Percentiles rank a stretch among this genome's conserved stretches.
Conservation (phyloP, 2,329 filamentous ascomycete species). For the Ophiostoma ulmi region DNA sequence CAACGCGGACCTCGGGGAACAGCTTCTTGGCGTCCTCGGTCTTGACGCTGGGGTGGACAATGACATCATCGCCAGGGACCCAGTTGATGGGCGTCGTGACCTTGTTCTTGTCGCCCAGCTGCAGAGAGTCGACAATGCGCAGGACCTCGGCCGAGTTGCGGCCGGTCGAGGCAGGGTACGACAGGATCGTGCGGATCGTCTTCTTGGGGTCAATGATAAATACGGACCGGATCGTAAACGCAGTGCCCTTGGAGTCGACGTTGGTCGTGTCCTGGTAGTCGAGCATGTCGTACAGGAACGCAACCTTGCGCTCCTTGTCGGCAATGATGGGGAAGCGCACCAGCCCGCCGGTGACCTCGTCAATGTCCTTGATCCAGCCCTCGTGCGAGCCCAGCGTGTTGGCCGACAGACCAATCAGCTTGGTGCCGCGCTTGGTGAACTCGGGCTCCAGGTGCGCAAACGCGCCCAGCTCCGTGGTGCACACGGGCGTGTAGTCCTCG, state of each 20-base stretch:
- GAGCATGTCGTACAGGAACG: conserved; percentile 75
- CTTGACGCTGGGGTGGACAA: conserved; percentile 76
- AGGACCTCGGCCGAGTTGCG: conserved; percentile 76
- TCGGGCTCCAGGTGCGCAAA: conserved; percentile 86
- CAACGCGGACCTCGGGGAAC: conserved; percentile 69
- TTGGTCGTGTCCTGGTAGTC: conserved; percentile 78
- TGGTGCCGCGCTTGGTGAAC: conserved; percentile 79
- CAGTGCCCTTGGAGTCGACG: conserved; percentile 74
- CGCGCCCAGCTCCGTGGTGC: conserved; percentile 87
- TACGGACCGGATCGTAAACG: conserved; percentile 90
- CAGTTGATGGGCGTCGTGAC: conserved; percentile 89
- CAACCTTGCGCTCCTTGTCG: conserved; percentile 71
- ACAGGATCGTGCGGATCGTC: conserved; percentile 87
- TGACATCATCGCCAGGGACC: conserved; percentile 83
- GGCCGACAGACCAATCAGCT: conserved; percentile 85
- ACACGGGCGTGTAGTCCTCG: conserved; percentile 89
- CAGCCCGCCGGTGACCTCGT: conserved; percentile 66
- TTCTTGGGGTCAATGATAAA: conserved; percentile 93
- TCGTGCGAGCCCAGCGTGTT: conserved; percentile 80
- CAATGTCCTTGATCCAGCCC: conserved; percentile 86
- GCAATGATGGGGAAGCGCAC: conserved; percentile 76
- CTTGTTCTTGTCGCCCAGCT: conserved; percentile 81
- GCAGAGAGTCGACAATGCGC: conserved; percentile 71
- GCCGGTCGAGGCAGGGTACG: conserved; percentile 87
- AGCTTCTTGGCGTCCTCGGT: conserved; percentile 82